phyloP scores from a whole-genome alignment of 2,329 filamentous ascomycete genomes.

The Aspergillus fumigatus region DNA sequence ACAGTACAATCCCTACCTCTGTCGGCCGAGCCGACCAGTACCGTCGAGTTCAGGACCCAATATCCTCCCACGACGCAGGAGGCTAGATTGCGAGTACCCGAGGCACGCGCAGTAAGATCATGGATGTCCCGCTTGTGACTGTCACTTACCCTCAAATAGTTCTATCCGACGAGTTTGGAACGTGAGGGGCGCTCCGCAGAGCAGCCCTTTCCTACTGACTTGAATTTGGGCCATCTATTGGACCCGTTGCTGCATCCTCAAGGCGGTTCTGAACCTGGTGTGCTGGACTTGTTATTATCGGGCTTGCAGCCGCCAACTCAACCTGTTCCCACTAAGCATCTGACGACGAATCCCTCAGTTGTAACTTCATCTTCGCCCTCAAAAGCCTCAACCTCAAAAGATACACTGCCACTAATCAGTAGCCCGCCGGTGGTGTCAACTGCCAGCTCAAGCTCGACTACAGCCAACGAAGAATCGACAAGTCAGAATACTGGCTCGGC shows the following conservation, averaged over 20 bases:
- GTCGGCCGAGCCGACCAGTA: constrained; percentile 11
- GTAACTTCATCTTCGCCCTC: neutral
- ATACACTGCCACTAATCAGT: neutral
- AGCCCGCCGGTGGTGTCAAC: neutral
- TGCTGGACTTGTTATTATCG: constrained; percentile 9
- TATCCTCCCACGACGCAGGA: constrained; percentile 29
- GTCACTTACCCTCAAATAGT: constrained; percentile 11
- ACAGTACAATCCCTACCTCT: constrained; percentile 23
- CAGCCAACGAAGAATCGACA: neutral
- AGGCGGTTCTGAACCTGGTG: neutral
- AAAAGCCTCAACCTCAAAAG: neutral
- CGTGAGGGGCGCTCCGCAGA: constrained; percentile 26
- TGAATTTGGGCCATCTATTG: constrained; percentile 15
- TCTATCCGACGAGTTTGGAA: constrained; percentile 29
- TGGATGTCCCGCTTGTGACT: neutral
- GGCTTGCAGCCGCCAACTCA: neutral
- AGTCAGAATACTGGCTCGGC: neutral
- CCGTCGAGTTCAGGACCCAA: constrained; percentile 28
- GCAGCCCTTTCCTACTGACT: constrained; percentile 23
- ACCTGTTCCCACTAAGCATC: neutral
- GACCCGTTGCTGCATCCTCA: constrained; percentile 10
- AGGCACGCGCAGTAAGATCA: constrained; percentile 29
- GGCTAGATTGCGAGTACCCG: constrained; percentile 23
- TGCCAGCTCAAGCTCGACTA: neutral
- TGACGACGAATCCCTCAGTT: neutral